Base-by-base conservation (phyloP, 2,329 filamentous ascomycete genomes). In the Sphaceloma murrayae region DNA sequence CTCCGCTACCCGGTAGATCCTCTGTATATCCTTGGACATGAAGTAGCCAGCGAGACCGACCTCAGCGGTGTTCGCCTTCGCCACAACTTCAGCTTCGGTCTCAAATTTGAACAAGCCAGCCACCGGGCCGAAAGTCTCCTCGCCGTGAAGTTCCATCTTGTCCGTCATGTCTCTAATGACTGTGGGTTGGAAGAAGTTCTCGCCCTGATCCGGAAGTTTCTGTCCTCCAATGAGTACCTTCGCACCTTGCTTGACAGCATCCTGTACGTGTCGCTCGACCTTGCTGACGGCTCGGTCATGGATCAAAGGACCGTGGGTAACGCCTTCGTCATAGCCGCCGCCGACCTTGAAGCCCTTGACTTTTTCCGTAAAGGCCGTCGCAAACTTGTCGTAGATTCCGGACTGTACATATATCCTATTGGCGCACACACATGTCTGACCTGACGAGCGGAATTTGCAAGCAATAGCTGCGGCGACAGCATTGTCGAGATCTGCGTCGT, bases 111-210 rank as follows among this genome's bases (percentile, higher is more conserved):
- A 95, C 10, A 96, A 65, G 0, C 84, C 89, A 0, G 88, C 89
- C 0, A 96, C 83, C 2, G 91, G 91, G 0, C 91, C 91, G 60
- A 98, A 98, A 0, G 89, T 98, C 70, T 98, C 91, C 64, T 96
- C 89, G 1, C 69, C 69, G 3, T 85, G 80, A 53, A 96, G 74
- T 48, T 76, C 73, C 91, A 96, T 96, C 31, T 88, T 78, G 47
- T 73, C 69, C 8, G 73, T 94, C 80, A 94, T 89, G 50, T 83
- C 84, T 7, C 83, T 80, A 49, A 98, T 77, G 31, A 96, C 83
- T 0, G 91, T 96, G 2, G 85, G 86, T 57, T 87, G 76, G 67
- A 82, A 94, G 68, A 93, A 98, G 67, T 93, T 93, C 29, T 70
- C 60, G 3, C 91, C 89, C 2, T 94, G 68, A 13, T 87, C 77